phyloP scores from a whole-genome alignment of 495 filamentous ascomycete genomes.

The Neurospora sp. region DNA sequence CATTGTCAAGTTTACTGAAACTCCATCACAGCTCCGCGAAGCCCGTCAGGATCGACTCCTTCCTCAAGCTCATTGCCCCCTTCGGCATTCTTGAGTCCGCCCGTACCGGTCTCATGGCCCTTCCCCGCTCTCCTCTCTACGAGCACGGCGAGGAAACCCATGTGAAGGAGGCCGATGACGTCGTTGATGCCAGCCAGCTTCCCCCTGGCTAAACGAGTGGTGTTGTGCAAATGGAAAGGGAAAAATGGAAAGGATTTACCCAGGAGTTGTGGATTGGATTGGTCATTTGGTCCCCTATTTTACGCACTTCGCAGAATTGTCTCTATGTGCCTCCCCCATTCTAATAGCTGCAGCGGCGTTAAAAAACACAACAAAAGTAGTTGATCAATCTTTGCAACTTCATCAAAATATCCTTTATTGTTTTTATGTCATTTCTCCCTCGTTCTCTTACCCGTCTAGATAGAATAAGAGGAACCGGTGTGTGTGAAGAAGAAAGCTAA shows the following conservation, averaged over 20 bases:
- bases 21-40: constrained; percentile 64
- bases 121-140: constrained; percentile 83
- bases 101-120: constrained; percentile 88
- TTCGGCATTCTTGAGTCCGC: constrained; percentile 96
- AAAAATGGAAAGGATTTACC: neutral
- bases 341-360: neutral
- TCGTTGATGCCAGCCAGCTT: constrained; percentile 86
- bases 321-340: neutral
- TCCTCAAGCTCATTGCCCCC: constrained; percentile 90
- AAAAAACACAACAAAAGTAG: neutral
- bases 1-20: constrained; percentile 3
- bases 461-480: neutral
- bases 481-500: neutral
- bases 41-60: constrained; percentile 86
- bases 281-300: constrained; percentile 4
- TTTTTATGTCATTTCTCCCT: constrained; percentile 1
- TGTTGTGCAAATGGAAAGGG: constrained; percentile 2
- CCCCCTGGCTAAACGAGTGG: constrained; percentile 66
- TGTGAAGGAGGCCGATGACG: constrained; percentile 77
- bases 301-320: neutral
- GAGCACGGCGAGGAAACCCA: constrained; percentile 61
- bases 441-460: neutral
- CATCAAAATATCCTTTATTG: neutral
- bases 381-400: neutral
- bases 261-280: neutral